These are phyloP conservation scores for Arthrinium puccinioides DNA, from an alignment of 2,329 filamentous ascomycete species.

Conservation along the genomic window DNA sequence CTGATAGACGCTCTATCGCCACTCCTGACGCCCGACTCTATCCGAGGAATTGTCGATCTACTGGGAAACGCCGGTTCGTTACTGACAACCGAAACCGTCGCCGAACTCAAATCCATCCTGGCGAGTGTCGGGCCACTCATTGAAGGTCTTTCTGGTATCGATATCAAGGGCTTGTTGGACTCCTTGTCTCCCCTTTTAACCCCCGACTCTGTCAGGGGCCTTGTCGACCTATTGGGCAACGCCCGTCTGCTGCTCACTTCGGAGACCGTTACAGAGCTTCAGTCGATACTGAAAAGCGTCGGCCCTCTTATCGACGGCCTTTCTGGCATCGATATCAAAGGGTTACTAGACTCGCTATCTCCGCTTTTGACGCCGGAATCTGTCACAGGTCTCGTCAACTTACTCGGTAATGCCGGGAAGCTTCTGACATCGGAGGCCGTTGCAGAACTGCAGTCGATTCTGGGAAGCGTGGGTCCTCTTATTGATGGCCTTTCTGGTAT, in stretches of 20 bases:
- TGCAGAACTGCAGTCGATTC: slow-evolving; percentile 18
- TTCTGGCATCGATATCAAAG: slow-evolving; percentile 15
- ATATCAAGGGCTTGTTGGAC: slow-evolving; percentile 9
- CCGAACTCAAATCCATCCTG: slow-evolving; percentile 13
- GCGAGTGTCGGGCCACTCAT: slow-evolving; percentile 18
- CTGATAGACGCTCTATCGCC: slow-evolving; percentile 26
- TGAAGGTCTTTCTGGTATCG: slow-evolving; percentile 16
- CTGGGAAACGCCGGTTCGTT: slow-evolving; percentile 29
- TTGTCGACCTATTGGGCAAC: slow-evolving; percentile 17
- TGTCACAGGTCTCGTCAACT: slow-evolving; percentile 15
- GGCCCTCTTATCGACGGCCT: slow-evolving; percentile 18
- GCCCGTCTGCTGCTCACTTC: slow-evolving; percentile 15
- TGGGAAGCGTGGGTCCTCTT: slow-evolving; percentile 28
- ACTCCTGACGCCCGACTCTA: slow-evolving; percentile 20
- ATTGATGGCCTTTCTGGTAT: slow-evolving; percentile 16
- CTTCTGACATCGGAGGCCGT: slow-evolving; percentile 17
- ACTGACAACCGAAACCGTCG: slow-evolving; percentile 20
- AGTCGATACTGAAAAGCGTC: slow-evolving; percentile 14
- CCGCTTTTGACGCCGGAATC: slow-evolving; percentile 22
- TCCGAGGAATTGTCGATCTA: slow-evolving; percentile 23
- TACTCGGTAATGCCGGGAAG: slow-evolving; percentile 17
- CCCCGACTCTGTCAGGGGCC: slow-evolving; percentile 16
- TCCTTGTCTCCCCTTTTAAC: slow-evolving; percentile 17
- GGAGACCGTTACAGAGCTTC: slow-evolving; percentile 13
- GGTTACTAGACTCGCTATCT: slow-evolving; percentile 15